Evolutionary conservation across 345 rosid genomes (phyloP).

Genomic region (Abelmoschus esculentus): DNA sequence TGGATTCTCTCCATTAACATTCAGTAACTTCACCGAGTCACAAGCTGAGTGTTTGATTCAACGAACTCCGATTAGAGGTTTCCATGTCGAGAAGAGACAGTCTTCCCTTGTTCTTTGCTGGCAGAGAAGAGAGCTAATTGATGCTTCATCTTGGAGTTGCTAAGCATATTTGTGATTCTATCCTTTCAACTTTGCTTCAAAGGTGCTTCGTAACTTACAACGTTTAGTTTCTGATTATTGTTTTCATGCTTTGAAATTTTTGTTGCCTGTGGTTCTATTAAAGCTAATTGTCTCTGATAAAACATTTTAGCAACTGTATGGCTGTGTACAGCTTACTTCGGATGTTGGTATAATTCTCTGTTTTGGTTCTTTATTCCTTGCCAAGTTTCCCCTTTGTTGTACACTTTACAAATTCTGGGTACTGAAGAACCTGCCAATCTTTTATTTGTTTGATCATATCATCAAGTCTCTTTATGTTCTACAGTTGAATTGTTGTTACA

Average conservation of each 20-base stretch:
- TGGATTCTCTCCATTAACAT: conserved; percentile 57
- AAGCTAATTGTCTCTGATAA: conserved; percentile 34
- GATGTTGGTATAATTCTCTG: conserved; percentile 11
- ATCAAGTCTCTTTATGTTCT: neutral
- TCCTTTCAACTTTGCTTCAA: conserved; percentile 17
- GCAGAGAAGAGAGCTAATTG: conserved; percentile 79
- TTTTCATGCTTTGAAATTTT: conserved; percentile 5
- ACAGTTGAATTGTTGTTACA: neutral
- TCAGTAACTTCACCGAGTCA: conserved; percentile 75
- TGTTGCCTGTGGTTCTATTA: conserved; percentile 10
- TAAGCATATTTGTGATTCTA: conserved; percentile 17
- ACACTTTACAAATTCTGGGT: conserved; percentile 18
- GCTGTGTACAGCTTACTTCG: conserved; percentile 25
- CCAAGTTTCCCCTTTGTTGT: conserved; percentile 15
- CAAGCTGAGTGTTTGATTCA: conserved; percentile 83
- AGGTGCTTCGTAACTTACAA: conserved; percentile 27
- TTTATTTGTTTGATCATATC: neutral
- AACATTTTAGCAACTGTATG: conserved; percentile 32
- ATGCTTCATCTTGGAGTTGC: conserved; percentile 88
- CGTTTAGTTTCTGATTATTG: conserved; percentile 32
- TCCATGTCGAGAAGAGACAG: conserved; percentile 81
- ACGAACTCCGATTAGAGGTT: conserved; percentile 64
- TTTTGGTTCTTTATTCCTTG: conserved; percentile 7
- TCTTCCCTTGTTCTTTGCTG: conserved; percentile 72
- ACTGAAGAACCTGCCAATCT: conserved; percentile 2